Percentiles rank a stretch among this genome's conserved stretches.
phyloP scores from a whole-genome alignment of 148 eudicot species.

The Vaccinium myrtillus region DNA sequence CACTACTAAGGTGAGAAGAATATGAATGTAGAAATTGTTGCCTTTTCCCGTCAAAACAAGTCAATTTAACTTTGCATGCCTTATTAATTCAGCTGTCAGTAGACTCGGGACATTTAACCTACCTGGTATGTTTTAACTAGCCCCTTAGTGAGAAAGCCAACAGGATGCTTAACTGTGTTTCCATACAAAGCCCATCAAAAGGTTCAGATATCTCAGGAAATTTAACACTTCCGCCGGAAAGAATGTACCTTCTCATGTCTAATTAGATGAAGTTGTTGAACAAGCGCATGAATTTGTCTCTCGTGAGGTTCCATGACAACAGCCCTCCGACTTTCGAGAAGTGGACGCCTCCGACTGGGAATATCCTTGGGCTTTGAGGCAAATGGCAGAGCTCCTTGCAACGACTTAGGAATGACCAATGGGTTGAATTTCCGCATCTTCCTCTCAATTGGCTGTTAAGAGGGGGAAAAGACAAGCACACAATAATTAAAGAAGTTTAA shows the following conservation, averaged over 20 bases:
- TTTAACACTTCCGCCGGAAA: background rate
- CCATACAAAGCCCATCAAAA: background rate
- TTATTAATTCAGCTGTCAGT: background rate
- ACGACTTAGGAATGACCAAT: slow-evolving; percentile 65
- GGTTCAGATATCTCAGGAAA: background rate
- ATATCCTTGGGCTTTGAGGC: slow-evolving; percentile 75
- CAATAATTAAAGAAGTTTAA: background rate
- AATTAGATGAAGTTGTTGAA: slow-evolving; percentile 65
- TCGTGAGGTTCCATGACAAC: slow-evolving; percentile 76
- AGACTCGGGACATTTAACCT: slow-evolving; percentile 1
- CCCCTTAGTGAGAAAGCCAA: background rate
- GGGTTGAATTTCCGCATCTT: slow-evolving; percentile 72
- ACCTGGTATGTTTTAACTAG: background rate
- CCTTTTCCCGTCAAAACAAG: background rate
- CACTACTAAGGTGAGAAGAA: background rate
- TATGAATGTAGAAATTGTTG: background rate
- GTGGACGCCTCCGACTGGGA: slow-evolving; percentile 37
- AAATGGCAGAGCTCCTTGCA: slow-evolving; percentile 75
- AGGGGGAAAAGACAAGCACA: background rate
- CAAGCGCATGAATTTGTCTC: slow-evolving; percentile 35
- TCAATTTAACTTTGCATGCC: background rate
- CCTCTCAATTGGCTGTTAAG: slow-evolving; percentile 74
- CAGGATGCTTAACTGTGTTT: background rate
- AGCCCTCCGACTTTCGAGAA: slow-evolving; percentile 51
- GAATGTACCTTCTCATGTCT: slow-evolving; percentile 62